phyloP scores from a whole-genome alignment of 306 rosid genomes.

The Luffa acutangula region DNA sequence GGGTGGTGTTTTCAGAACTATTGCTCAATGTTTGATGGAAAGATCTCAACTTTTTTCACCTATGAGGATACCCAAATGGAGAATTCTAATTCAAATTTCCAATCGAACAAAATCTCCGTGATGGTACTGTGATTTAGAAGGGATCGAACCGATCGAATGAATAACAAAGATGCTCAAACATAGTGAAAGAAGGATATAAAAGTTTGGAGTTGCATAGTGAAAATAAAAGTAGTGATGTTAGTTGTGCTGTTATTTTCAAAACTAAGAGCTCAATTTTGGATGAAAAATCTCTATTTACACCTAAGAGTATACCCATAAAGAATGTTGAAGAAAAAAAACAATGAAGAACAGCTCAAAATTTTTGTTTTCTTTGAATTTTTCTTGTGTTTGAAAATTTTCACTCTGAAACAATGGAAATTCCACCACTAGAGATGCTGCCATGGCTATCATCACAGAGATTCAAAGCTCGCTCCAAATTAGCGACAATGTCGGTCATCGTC shows the following conservation, averaged over 20 bases:
- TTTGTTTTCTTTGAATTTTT: not conserved
- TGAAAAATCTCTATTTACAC: slow-evolving; percentile 17
- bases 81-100: not conserved
- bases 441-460: slow-evolving; percentile 43
- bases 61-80: not conserved
- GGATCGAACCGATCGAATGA: not conserved
- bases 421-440: slow-evolving; percentile 59
- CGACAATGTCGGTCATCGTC: slow-evolving; percentile 74
- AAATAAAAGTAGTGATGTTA: not conserved
- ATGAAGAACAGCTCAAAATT: slow-evolving; percentile 20
- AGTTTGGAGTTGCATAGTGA: not conserved
- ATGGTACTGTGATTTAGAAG: not conserved
- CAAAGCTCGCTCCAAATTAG: slow-evolving; percentile 68
- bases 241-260: not conserved
- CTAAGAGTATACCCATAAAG: slow-evolving; percentile 1
- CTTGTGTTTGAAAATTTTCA: slow-evolving; percentile 14
- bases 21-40: slow-evolving; percentile 14
- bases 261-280: slow-evolving; percentile 19
- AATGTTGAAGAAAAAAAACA: not conserved
- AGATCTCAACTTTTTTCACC: slow-evolving; percentile 16
- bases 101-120: not conserved
- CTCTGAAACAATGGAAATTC: slow-evolving; percentile 51
- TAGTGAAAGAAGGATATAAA: too few species aligned
- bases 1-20: not conserved
- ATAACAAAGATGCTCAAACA: not conserved